These are phyloP conservation scores for Neurospora sp. DNA, from an alignment of 495 filamentous ascomycete species.

Conservation along the genomic window DNA sequence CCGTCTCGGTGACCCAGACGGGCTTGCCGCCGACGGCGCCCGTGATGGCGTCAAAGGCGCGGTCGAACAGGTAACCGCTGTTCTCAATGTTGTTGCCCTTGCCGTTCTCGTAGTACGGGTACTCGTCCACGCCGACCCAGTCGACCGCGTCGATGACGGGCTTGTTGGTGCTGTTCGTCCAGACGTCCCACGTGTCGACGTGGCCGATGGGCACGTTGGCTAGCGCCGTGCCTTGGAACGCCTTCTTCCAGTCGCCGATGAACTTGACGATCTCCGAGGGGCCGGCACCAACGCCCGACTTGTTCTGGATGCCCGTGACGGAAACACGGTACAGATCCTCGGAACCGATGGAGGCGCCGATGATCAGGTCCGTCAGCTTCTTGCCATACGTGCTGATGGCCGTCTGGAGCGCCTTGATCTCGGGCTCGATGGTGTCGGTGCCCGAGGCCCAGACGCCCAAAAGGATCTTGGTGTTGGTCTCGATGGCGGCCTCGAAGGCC, in stretches of 20 bases:
- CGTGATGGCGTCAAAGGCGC: conserved; percentile 24
- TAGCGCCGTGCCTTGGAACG: conserved; percentile 21
- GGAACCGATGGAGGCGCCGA: conserved; percentile 42
- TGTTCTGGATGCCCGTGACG: conserved; percentile 31
- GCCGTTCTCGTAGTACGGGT: conserved; percentile 41
- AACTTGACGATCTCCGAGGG: conserved; percentile 33
- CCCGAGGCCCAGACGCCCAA: conserved; percentile 45
- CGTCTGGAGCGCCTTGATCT: conserved; percentile 36
- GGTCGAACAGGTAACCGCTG: conserved; percentile 29
- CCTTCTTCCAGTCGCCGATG: conserved; percentile 39
- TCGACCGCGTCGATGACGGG: conserved; percentile 37
- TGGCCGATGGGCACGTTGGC: conserved; percentile 36
- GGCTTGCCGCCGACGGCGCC: conserved; percentile 29
- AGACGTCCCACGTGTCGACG: conserved; percentile 42
- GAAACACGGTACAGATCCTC: conserved; percentile 46
- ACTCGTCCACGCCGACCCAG: conserved; percentile 41
- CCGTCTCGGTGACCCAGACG: conserved; percentile 45
- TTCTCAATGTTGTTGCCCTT: conserved; percentile 38
- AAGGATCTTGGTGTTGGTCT: conserved; percentile 38
- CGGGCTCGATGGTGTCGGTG: conserved; percentile 34
- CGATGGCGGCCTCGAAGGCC: conserved; percentile 45
- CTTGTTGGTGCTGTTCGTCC: conserved; percentile 37
- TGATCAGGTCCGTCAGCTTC: conserved; percentile 35
- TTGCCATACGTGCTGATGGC: conserved; percentile 35
- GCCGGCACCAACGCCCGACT: conserved; percentile 31